Percentiles rank a stretch among this genome's conserved stretches.
Evolutionary conservation across 2,329 filamentous ascomycete species (phyloP).

Genomic region (Mycosphaerella arachidis): DNA sequence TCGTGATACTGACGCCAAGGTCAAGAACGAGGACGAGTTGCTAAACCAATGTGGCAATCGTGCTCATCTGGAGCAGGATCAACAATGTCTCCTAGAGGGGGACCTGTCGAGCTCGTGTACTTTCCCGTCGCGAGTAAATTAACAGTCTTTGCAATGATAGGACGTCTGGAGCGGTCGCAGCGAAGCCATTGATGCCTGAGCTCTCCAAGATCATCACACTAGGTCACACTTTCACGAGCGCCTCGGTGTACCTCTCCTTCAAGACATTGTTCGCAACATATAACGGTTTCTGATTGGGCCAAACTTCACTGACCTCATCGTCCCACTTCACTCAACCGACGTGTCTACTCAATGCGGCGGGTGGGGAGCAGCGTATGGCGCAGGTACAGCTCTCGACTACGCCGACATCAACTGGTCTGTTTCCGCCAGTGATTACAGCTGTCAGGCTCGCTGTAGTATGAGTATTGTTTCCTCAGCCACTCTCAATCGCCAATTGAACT

Average conservation of each 20-base stretch:
- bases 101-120: conserved; percentile 24
- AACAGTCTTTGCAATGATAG: background rate
- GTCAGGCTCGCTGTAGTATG: conserved; percentile 12
- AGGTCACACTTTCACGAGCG: conserved; percentile 22
- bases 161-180: too few relatives aligned
- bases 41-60: conserved; percentile 15
- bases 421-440: conserved; percentile 23
- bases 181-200: background rate
- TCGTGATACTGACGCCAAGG: conserved; percentile 6
- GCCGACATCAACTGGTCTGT: conserved; percentile 27
- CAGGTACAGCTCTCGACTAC: conserved; percentile 5
- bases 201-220: conserved; percentile 12
- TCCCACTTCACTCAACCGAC: conserved; percentile 11
- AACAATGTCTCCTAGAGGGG: conserved; percentile 7
- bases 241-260: conserved; percentile 23
- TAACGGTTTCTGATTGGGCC: conserved; percentile 21
- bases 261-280: conserved; percentile 19
- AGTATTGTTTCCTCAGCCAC: too few relatives aligned
- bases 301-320: conserved; percentile 18
- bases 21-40: conserved; percentile 5
- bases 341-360: conserved; percentile 23
- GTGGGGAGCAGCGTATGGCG: too few relatives aligned
- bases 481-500: too few relatives aligned
- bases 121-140: conserved; percentile 17
- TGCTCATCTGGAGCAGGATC: background rate